Percentiles rank a stretch among this genome's conserved stretches.
Evolutionary conservation across 202 grass and related monocot genomes (phyloP).

Genomic region (Panicum hallii): DNA sequence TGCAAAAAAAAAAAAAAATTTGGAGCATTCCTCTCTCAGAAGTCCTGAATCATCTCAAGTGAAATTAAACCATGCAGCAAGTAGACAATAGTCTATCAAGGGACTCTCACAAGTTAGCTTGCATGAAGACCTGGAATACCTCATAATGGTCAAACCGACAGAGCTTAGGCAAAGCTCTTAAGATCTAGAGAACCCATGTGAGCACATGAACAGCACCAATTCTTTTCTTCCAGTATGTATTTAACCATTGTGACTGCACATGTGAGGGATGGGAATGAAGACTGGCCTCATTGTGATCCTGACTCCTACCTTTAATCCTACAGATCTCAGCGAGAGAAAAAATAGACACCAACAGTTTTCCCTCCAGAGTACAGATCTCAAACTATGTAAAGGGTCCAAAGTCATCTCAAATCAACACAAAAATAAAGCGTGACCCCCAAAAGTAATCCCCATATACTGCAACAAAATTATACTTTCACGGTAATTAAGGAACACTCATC

Average conservation of each 20-base stretch:
- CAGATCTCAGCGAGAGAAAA: slow-evolving; percentile 22
- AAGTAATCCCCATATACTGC: not conserved
- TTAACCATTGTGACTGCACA: slow-evolving; percentile 65
- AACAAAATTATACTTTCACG: slow-evolving; percentile 14
- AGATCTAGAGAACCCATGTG: slow-evolving; percentile 65
- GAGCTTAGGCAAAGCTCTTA: slow-evolving; percentile 52
- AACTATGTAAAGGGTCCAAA: slow-evolving; percentile 20
- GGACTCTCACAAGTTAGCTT: slow-evolving; percentile 19
- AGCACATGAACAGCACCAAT: slow-evolving; percentile 65
- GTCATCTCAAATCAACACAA: slow-evolving; percentile 5
- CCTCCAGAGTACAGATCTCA: slow-evolving; percentile 19
- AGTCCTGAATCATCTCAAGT: slow-evolving; percentile 13
- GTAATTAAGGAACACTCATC: slow-evolving; percentile 23
- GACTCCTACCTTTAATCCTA: slow-evolving; percentile 39
- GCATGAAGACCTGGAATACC: slow-evolving; percentile 26
- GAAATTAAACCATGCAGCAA: slow-evolving; percentile 5
- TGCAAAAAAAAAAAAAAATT: not conserved
- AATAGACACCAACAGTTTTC: not conserved
- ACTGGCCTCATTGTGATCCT: slow-evolving; percentile 29
- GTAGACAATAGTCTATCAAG: slow-evolving; percentile 30
- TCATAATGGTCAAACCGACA: slow-evolving; percentile 43
- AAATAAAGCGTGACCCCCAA: not conserved
- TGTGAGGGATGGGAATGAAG: slow-evolving; percentile 56
- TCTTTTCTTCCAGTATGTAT: slow-evolving; percentile 50
- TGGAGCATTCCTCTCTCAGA: not conserved